Conservation (phyloP, 345 rosid genomes). For the Eutrema heterophyllum region DNA sequence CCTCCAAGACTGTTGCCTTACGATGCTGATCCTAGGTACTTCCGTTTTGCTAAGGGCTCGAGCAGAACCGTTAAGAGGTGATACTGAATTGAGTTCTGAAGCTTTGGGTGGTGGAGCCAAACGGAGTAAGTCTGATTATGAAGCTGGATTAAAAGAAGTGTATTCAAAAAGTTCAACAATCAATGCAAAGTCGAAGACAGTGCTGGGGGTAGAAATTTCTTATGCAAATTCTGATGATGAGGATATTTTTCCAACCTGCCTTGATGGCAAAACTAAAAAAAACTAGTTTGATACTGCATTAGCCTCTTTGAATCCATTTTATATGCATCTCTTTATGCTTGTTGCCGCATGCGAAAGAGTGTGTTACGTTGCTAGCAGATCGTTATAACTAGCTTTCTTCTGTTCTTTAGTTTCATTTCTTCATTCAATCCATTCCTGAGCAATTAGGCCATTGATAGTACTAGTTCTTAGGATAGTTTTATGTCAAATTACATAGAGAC, state of each 20-base stretch:
- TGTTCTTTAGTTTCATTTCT: neutral
- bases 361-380: neutral
- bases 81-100: slow-evolving; percentile 56
- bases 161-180: slow-evolving; percentile 49
- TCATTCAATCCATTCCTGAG: neutral
- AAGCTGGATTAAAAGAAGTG: slow-evolving; percentile 59
- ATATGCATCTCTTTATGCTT: neutral
- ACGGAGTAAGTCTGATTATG: slow-evolving; percentile 50
- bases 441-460: neutral
- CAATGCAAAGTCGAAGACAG: slow-evolving; percentile 37
- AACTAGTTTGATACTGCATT: neutral
- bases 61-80: slow-evolving; percentile 80
- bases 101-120: slow-evolving; percentile 45
- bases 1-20: slow-evolving; percentile 98
- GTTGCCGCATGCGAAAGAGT: neutral
- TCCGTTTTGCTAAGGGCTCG: slow-evolving; percentile 56
- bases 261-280: slow-evolving; percentile 59
- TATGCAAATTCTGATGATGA: slow-evolving; percentile 73
- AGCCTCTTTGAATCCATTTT: neutral
- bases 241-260: slow-evolving; percentile 95
- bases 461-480: neutral
- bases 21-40: slow-evolving; percentile 60
- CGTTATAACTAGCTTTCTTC: neutral
- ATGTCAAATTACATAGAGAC: neutral
- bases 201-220: slow-evolving; percentile 42